Evolutionary conservation across 768 basidiomycete species (phyloP), one percentile per base, ranked within the genome.

Genomic region (Grammothele lineata): DNA sequence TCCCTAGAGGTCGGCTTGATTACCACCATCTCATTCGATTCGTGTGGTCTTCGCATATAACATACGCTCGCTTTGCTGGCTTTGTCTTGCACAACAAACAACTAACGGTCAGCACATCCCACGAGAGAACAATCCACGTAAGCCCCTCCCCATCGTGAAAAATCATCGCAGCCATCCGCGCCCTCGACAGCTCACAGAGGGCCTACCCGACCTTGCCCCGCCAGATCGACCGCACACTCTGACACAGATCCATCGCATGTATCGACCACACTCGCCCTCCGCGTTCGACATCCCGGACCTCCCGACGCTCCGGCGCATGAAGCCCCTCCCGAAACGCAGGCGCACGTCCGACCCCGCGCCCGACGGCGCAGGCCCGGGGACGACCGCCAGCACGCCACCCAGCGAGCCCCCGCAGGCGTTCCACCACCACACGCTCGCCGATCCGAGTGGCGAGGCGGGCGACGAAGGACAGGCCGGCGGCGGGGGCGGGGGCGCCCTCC

Each of bases 311-410:
- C 74, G 87, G 55, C 72, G 81, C 53, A 75, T 88, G 58, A 89
- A 87, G 62, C 87, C 88, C 33, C 73, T 88, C 34, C 87, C 88
- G 22, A 88, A 87, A 68, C 78, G 87, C 55, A 75, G 82, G 51
- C 78, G 83, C 50, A 82, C 77, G 21, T 70, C 73, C 36, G 67
- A 63, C 23, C 32, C 56, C 11, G 22, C 49, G 60, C 52, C 54
- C 62, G 40, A 10, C 19, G 26, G 40, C 15, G 39, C 19, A 40
- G 34, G 3, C n/a, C 19, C 30, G 36, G 26, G 45, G 33, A 70
- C 50, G 73, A 75, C 50, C 70, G 70, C 26, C 74, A 76, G 9
- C 27, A 30, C 26, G 19, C 2, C 3, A 2, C 5, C 9, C 37
- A 38, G 68, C 25, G n/a, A 18, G 3, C 14, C 27, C 27, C 27